These are phyloP conservation scores for Glycine tomentella DNA, from an alignment of 306 rosid genomes.

Conservation along the genomic window DNA sequence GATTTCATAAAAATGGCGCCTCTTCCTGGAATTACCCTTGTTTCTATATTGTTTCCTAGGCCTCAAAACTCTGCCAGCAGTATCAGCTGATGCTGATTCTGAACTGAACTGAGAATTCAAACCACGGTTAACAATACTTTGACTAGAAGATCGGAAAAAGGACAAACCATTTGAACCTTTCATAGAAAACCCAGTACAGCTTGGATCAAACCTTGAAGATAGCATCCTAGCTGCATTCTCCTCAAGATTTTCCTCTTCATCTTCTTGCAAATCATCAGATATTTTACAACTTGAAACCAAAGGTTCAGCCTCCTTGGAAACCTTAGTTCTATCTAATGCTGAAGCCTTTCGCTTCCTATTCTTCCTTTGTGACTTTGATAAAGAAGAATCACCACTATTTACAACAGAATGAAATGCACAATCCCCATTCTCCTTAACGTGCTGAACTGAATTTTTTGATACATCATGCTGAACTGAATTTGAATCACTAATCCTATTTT, in stretches of 20 bases:
- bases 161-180: slow-evolving; percentile 62
- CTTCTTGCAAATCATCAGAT: slow-evolving; percentile 64
- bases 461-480: slow-evolving; percentile 40
- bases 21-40: slow-evolving; percentile 68
- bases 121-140: slow-evolving; percentile 56
- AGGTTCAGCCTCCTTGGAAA: slow-evolving; percentile 59
- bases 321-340: slow-evolving; percentile 49
- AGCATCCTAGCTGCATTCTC: slow-evolving; percentile 98
- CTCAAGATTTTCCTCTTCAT: slow-evolving; percentile 94
- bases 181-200: slow-evolving; percentile 84
- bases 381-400: slow-evolving; percentile 62
- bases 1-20: slow-evolving; percentile 95
- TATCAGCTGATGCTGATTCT: slow-evolving; percentile 75
- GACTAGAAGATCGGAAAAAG: slow-evolving; percentile 61
- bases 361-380: slow-evolving; percentile 60
- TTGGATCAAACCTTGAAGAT: slow-evolving; percentile 97
- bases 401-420: slow-evolving; percentile 53
- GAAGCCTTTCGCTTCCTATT: slow-evolving; percentile 56
- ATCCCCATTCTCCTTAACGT: slow-evolving; percentile 56
- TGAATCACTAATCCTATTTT: slow-evolving; percentile 55
- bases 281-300: slow-evolving; percentile 51
- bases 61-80: slow-evolving; percentile 77
- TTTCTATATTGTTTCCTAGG: slow-evolving; percentile 77
- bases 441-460: background rate
- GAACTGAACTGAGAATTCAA: slow-evolving; percentile 65